Conservation (phyloP, 495 filamentous ascomycete genomes). For the Penicillium maclennaniae region DNA sequence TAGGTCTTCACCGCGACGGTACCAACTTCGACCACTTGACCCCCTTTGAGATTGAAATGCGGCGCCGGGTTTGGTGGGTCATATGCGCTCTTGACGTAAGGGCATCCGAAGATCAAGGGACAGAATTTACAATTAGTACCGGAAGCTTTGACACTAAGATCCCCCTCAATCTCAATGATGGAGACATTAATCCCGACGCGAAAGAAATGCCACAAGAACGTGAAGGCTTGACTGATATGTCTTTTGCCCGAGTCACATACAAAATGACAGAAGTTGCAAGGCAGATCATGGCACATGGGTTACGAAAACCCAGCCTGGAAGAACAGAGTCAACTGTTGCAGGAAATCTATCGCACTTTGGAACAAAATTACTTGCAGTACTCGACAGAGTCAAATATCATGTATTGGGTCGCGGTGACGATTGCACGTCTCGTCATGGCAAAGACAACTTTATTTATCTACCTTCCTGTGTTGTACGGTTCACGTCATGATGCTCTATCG, state of each 20-base stretch:
- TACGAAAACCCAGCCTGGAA: conserved; percentile 28
- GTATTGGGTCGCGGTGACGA: conserved; percentile 42
- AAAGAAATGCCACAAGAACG: conserved; percentile 52
- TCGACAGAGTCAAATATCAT: conserved; percentile 34
- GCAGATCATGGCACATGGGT: conserved; percentile 46
- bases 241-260: conserved; percentile 53
- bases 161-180: conserved; percentile 74
- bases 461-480: conserved; percentile 40
- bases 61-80: conserved; percentile 73
- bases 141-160: conserved; percentile 65
- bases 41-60: conserved; percentile 67
- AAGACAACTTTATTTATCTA: conserved; percentile 48
- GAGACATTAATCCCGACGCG: conserved; percentile 62
- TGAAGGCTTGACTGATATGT: conserved; percentile 68
- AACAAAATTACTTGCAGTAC: conserved; percentile 43
- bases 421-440: conserved; percentile 34
- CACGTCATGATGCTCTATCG: conserved; percentile 28
- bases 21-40: conserved; percentile 51
- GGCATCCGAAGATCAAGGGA: conserved; percentile 72
- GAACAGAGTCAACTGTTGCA: conserved; percentile 43
- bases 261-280: conserved; percentile 47
- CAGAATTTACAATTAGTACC: conserved; percentile 55
- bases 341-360: conserved; percentile 36
- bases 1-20: conserved; percentile 75
- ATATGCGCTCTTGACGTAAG: conserved; percentile 72